Evolutionary conservation across 129 eudicot species (phyloP).

Genomic region (Solidago caesia): DNA sequence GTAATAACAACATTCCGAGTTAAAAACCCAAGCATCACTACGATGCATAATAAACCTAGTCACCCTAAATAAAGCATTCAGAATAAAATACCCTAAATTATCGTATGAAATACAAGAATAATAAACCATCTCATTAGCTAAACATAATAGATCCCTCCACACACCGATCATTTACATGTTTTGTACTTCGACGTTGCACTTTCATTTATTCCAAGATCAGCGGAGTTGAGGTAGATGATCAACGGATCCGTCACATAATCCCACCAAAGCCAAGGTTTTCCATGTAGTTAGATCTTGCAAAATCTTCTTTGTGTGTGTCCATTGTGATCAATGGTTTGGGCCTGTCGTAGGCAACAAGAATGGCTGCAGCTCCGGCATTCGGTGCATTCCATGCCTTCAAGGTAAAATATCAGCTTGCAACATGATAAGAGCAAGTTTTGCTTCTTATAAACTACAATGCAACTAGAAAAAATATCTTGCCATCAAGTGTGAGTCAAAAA

Average conservation of each 20-base stretch:
- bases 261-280: slow-evolving; percentile 98
- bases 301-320: slow-evolving; percentile 82
- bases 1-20: too few species aligned
- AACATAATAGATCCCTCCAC: too few species aligned
- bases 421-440: slow-evolving; percentile 9
- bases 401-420: slow-evolving; percentile 80
- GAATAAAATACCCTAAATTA: too few species aligned
- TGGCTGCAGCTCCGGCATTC: slow-evolving; percentile 86
- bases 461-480: neutral
- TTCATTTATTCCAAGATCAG: too few species aligned
- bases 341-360: slow-evolving; percentile 84
- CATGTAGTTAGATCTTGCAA: slow-evolving; percentile 49
- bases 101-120: too few species aligned
- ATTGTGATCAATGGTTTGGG: slow-evolving; percentile 83
- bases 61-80: too few species aligned
- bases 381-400: slow-evolving; percentile 97
- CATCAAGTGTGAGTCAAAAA: neutral
- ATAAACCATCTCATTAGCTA: too few species aligned
- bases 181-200: too few species aligned
- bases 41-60: too few species aligned
- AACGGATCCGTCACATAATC: slow-evolving; percentile 77
- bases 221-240: too few species aligned
- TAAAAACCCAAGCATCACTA: too few species aligned
- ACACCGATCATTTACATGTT: too few species aligned
- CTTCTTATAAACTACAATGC: neutral